Conservation (phyloP, 2,329 filamentous ascomycete species). For the Apiospora saccharicola region DNA sequence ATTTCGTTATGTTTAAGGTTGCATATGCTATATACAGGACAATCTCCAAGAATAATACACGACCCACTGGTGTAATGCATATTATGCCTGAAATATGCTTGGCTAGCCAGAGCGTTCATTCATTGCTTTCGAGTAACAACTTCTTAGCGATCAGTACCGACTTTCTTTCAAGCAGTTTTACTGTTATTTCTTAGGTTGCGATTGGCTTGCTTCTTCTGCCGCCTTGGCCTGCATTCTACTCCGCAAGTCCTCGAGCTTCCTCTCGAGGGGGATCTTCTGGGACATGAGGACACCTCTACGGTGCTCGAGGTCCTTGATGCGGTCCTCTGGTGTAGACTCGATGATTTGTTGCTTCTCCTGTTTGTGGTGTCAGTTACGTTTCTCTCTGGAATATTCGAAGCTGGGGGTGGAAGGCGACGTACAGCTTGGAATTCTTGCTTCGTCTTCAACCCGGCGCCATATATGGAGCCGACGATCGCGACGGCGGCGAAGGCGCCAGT, state of each 20-base stretch:
- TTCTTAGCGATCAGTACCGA: not conserved
- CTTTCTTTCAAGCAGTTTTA: not conserved
- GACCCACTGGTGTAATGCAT: not conserved
- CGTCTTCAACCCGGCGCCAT: constrained; percentile 58
- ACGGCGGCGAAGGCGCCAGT: constrained; percentile 56
- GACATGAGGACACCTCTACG: constrained; percentile 49
- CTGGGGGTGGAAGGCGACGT: constrained; percentile 22
- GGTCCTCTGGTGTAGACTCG: constrained; percentile 49
- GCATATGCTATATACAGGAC: not conserved
- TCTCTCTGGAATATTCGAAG: not conserved
- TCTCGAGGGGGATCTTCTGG: constrained; percentile 49
- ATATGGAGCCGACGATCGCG: constrained; percentile 55
- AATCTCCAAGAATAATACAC: not conserved
- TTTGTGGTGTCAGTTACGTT: not conserved
- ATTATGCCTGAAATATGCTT: not conserved
- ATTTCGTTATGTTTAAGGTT: not conserved
- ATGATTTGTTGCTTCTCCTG: constrained; percentile 47
- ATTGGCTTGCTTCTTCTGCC: constrained; percentile 34
- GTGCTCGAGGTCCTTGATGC: constrained; percentile 53
- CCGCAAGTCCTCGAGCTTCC: constrained; percentile 50
- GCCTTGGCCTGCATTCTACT: constrained; percentile 49
- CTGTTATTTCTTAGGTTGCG: not conserved
- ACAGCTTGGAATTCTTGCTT: constrained; percentile 56
- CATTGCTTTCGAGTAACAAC: not conserved
- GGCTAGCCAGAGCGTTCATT: no score